Conservation (phyloP, 192 early-diverging fungal species). For the Coemansia sp. region DNA sequence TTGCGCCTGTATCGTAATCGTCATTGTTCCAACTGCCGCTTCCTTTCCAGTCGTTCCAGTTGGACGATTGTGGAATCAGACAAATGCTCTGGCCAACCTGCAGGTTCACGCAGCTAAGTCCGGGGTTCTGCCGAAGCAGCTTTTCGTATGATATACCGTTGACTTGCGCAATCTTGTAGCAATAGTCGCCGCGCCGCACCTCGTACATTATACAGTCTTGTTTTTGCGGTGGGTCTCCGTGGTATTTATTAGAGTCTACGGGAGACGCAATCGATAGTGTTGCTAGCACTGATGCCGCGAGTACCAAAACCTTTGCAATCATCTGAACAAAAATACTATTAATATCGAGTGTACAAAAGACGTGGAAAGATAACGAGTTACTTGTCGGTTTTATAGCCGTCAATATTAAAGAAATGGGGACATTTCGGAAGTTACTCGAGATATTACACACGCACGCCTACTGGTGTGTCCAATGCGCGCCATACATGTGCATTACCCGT, state of each 20-base stretch:
- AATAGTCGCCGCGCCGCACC: constrained; percentile 43
- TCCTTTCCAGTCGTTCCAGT: constrained; percentile 2
- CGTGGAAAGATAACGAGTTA: neutral
- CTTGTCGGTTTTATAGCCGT: neutral
- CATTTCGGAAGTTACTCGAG: neutral
- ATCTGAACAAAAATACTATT: neutral
- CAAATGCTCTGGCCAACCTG: constrained; percentile 36
- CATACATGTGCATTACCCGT: neutral
- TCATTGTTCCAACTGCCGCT: neutral
- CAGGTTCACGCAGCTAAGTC: constrained; percentile 32
- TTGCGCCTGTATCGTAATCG: neutral
- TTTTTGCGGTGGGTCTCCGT: neutral
- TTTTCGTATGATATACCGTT: constrained; percentile 43
- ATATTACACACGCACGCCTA: neutral
- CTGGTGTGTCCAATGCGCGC: neutral
- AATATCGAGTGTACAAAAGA: neutral
- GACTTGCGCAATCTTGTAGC: constrained; percentile 42
- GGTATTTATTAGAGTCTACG: neutral
- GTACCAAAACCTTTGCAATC: neutral
- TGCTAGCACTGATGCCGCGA: neutral
- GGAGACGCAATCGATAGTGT: neutral
- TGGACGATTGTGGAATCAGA: constrained; percentile 18
- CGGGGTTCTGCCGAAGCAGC: constrained; percentile 43
- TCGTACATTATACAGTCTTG: constrained; percentile 42
- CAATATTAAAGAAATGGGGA: neutral